phyloP scores from a whole-genome alignment of 1,284 basidiomycete genomes.

The Puccinia hordei region DNA sequence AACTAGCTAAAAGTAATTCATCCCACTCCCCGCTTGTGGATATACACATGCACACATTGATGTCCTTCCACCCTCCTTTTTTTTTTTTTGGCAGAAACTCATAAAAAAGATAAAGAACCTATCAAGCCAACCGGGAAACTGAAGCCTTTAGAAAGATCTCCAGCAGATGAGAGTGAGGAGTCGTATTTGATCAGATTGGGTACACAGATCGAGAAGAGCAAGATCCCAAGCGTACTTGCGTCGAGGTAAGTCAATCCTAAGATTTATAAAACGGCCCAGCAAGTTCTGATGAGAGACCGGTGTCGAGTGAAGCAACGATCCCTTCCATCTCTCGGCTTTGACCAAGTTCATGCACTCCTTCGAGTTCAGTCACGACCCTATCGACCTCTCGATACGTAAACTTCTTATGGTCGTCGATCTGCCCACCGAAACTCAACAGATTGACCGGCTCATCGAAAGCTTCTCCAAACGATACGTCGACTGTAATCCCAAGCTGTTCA shows the following conservation, averaged over 20 bases:
- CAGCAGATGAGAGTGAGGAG: not conserved
- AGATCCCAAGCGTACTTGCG: constrained; percentile 32
- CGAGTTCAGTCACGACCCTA: constrained; percentile 73
- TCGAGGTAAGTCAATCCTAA: constrained; percentile 38
- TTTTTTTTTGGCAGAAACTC: not conserved
- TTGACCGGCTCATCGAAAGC: constrained; percentile 93
- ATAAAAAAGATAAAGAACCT: not conserved
- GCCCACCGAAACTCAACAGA: constrained; percentile 95
- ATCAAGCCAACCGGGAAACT: not conserved
- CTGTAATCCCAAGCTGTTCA: constrained; percentile 82
- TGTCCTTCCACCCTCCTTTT: no score
- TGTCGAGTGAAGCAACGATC: constrained; percentile 10
- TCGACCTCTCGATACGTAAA: constrained; percentile 88
- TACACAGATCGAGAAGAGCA: constrained; percentile 20
- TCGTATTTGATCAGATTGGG: constrained; percentile 22
- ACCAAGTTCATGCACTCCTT: constrained; percentile 75
- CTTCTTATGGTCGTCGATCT: constrained; percentile 88
- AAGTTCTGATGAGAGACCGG: no score
- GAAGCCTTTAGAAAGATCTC: not conserved
- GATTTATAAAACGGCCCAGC: no score
- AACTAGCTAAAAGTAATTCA: not conserved
- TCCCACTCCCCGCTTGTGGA: not conserved
- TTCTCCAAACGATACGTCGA: constrained; percentile 82
- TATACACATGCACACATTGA: not conserved
- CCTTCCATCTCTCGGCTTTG: constrained; percentile 69